Base-by-base conservation (phyloP, 345 rosid genomes). In the Populus simonii region DNA sequence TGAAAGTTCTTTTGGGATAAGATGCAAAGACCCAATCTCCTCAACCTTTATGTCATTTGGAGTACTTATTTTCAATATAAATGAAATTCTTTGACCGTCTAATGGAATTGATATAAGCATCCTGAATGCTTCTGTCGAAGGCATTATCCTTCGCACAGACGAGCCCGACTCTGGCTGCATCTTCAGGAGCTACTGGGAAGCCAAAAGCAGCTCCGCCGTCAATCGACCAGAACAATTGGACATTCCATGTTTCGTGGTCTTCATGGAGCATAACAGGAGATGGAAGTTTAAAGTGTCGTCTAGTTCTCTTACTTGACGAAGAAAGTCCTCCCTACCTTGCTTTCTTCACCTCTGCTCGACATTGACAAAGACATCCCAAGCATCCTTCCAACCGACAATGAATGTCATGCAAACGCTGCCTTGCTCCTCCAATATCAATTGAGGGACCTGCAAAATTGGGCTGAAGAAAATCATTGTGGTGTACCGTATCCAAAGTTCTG, bases 371-470 rank as follows among this genome's bases (percentile, higher is more conserved):
- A 84, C 87, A 55, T 88, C 91, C 87, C 86, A 79, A 33, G 91
- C 89, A 25, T 16, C 91, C 91, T 72, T 88, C 89, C 22, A 86
- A 76, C 59, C 84, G 73, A 63, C 88, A 86, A 43, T 88, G 91
- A 17, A 86, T 74, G 59, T 88, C 91, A 45, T 88, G 91, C 89
- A 89, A 88, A 71, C 88, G 88, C 76, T 88, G 85, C 53, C 91
- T 83, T 1, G 91, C 89, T 12, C 89, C 91, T 3, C 91, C 89
- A 70, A 74, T 86, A 13, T 35, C 35, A 43, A 84, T 78, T 5
- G 89, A 75, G 8, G 89, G 81, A 8, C 81, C 82, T 0, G 61
- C 66, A 15, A 88, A 80, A 73, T 80, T 79, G n/a, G 86, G 89
- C 71, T 88, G 88, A 72, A 78, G 85, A 71, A 88, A 86, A 77